These are phyloP conservation scores for Phaeomoniella chlamydospora DNA, from an alignment of 2,329 filamentous ascomycete genomes.

Conservation along the genomic window DNA sequence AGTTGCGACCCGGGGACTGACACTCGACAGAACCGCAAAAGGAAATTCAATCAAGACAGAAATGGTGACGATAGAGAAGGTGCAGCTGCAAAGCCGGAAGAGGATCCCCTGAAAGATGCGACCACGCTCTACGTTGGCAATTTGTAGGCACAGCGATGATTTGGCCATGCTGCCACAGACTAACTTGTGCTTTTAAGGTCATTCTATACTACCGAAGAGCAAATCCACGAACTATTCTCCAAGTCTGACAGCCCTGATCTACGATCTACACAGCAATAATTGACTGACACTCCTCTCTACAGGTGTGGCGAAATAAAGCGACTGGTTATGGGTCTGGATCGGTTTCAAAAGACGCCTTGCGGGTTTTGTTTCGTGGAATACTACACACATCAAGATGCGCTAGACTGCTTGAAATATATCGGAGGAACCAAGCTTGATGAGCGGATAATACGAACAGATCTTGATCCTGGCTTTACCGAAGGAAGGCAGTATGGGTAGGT, in stretches of 20 bases:
- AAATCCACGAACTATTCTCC: constrained; percentile 91
- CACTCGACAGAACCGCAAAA: constrained; percentile 65
- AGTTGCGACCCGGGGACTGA: too few species aligned
- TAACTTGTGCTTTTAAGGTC: constrained; percentile 61
- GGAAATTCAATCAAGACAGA: constrained; percentile 45
- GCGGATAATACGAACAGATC: constrained; percentile 84
- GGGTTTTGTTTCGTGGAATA: constrained; percentile 99
- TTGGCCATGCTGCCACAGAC: constrained; percentile 97
- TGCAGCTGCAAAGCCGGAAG: constrained; percentile 36
- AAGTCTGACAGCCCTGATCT: too few species aligned
- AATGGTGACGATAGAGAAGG: constrained; percentile 42
- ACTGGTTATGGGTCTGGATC: constrained; percentile 91
- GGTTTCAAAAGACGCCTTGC: constrained; percentile 94
- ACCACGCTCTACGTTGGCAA: constrained; percentile 97
- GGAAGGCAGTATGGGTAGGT: constrained; percentile 77
- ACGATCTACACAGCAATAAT: too few species aligned
- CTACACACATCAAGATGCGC: constrained; percentile 90
- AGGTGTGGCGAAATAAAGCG: constrained; percentile 92
- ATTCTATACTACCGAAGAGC: constrained; percentile 97
- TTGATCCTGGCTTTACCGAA: constrained; percentile 92
- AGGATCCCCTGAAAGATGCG: constrained; percentile 70
- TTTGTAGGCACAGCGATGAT: constrained; percentile 54
- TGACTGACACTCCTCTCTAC: too few species aligned
- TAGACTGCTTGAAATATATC: constrained; percentile 98
- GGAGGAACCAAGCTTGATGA: constrained; percentile 97